Evolutionary conservation across 202 grass and related monocot genomes (phyloP), one percentile per base, ranked within the genome.

Genomic region (Saccharum hybrid): DNA sequence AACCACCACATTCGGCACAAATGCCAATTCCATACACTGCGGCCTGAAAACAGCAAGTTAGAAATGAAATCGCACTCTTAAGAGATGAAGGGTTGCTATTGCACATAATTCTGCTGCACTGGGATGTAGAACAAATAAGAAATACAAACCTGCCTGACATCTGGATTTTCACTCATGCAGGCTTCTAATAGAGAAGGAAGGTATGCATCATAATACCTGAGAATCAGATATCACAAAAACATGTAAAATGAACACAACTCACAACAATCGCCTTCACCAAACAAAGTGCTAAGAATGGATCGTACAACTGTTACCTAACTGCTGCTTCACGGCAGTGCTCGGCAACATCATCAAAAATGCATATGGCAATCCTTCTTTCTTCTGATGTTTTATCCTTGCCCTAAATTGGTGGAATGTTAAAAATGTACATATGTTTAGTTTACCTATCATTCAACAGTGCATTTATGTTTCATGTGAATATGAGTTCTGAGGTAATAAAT

Each of bases 11-110:
- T 71, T 97, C 87, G 60, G 94, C 92, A 81, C 94, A 97, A 83
- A 97, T 86, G 18, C 92, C 92, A 74, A 97, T 88, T 79, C 94
- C 94, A 88, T 91, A 97, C 71, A 94, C 90, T 46, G 88, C 94
- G 72, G 86, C 90, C 94, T 97, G 64, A 49, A 84, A 79, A 81
- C 37, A 86, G 69, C 19, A 62, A 71, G 43, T 72, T 51, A 7
- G 76, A 72, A 14, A 82, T 77, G 46, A 51, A 79, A 23, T n/a
- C 4, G 0, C 45, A 22, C 62, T 79, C 61, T 61, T 30, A 72
- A 52, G n/a, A 71, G 41, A 86, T 52, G 42, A 63, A 78, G 68
- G 31, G 12, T 36, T 62, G 43, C n/a, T 63, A 40, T 61, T 68
- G 59, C 30, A 56, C 45, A 74, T 69, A 37, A 66, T 2, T 23